A percentile compares a stretch with the other conserved stretches of the same genome.
phyloP scores from a whole-genome alignment of 163 green algal genomes.

The Prototheca wickerhamii region DNA sequence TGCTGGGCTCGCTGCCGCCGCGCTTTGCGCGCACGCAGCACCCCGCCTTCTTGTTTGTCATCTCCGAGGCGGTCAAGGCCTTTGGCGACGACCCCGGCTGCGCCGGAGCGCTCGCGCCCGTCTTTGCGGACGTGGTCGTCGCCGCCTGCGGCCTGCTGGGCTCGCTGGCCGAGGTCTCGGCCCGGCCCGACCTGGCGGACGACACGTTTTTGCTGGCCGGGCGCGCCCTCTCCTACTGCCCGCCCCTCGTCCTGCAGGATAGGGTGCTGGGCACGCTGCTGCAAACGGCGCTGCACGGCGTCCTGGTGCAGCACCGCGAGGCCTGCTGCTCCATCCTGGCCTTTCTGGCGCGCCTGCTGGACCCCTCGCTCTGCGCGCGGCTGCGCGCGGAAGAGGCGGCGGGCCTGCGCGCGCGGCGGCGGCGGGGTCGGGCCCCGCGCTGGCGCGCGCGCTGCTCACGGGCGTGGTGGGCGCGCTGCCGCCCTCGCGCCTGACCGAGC shows the following conservation, averaged over 20 bases:
- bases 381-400: conserved; percentile 7
- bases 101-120: conserved; percentile 32
- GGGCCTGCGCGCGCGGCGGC: conserved; percentile 9
- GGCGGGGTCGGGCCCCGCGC: conserved; percentile 27
- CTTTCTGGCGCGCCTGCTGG: conserved; percentile 43
- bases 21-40: conserved; percentile 49
- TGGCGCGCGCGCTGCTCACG: conserved; percentile 49
- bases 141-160: conserved; percentile 33
- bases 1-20: conserved; percentile 48
- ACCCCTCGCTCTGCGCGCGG: conserved; percentile 15
- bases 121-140: conserved; percentile 45
- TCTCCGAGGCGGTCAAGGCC: conserved; percentile 81
- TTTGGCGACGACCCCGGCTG: conserved; percentile 51
- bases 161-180: conserved; percentile 20
- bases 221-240: conserved; percentile 51
- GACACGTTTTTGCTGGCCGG: conserved; percentile 75
- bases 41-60: conserved; percentile 76
- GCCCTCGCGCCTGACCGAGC: conserved; percentile 31
- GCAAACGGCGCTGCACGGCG: conserved; percentile 26
- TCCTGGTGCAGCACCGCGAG: conserved; percentile 60
- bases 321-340: conserved; percentile 51
- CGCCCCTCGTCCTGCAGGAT: conserved; percentile 40
- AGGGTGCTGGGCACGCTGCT: conserved; percentile 37
- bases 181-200: conserved; percentile 63
- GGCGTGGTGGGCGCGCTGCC: conserved; percentile 47